Evolutionary conservation across 1,139 yeast genomes (phyloP), one percentile per base, ranked within the genome.

Genomic region (Yamadazyma spencermartinsiae): DNA sequence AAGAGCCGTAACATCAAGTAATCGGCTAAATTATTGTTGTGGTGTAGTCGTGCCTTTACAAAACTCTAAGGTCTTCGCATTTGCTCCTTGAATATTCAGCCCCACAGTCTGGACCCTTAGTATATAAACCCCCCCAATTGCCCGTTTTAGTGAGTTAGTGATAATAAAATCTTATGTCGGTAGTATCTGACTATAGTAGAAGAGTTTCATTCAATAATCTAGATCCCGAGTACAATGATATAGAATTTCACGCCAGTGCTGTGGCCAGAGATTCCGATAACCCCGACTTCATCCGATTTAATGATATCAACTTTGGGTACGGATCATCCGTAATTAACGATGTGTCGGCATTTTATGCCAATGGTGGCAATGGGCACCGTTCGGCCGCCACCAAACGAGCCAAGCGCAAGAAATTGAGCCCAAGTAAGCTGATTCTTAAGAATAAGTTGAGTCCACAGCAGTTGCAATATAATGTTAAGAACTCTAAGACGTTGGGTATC

Each of bases 161-260:
- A n/a, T n/a, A n/a, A n/a, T n/a, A n/a, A n/a, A n/a, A n/a, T n/a
- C 10, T 13, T 12, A 39, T 42, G 45, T 42, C 45, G 10, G 41
- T 40, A 18, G 34, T 40, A 6, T 36, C 34, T 34, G 43, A 35
- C 7, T 42, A 39, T 49, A 46, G 66, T 8, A 49, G 75, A 45
- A 52, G 75, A 40, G 77, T 72, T 2, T 68, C 75, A n/a, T 72
- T 72, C 54, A 69, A 68, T 48, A 72, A 69, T 45, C 47, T 71
- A 36, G 55, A 58, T 11, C 24, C 33, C 24, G 25, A 30, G 19
- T 30, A 30, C 12, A 30, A 30, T 2, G 70, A 65, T 13, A 52
- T 49, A 30, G 52, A 47, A 20, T 23, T 23, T 12, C 26, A 23
- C 26, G 26, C 26, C 12, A 11, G n/a, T 23, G 26, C 26, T 23